Evolutionary conservation across 257 asterid species (phyloP).

Genomic region (Henckelia pumila): DNA sequence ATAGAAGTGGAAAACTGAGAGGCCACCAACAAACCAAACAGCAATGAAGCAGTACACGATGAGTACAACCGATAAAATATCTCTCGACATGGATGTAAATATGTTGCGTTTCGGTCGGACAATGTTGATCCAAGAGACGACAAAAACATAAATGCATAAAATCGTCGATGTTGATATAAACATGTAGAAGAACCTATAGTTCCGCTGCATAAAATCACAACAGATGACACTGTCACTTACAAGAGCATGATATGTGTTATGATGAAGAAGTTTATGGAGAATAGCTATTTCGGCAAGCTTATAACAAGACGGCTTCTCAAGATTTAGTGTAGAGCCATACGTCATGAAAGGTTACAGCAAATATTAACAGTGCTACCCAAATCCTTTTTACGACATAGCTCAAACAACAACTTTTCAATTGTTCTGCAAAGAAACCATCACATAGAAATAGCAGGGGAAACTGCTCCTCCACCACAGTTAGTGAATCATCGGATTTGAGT

Average conservation of each 20-base stretch:
- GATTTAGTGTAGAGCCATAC: background rate
- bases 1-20: slow-evolving; percentile 75
- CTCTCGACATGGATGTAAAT: slow-evolving; percentile 53
- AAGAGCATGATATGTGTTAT: background rate
- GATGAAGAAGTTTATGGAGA: background rate
- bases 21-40: slow-evolving; percentile 93
- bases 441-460: no score
- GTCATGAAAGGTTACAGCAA: background rate
- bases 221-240: slow-evolving; percentile 20
- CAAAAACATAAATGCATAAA: slow-evolving; percentile 62
- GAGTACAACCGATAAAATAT: slow-evolving; percentile 66
- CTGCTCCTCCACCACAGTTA: no score
- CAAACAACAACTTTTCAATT: no score
- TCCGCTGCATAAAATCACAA: slow-evolving; percentile 58
- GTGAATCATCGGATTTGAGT: background rate
- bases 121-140: slow-evolving; percentile 61
- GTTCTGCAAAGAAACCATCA: no score
- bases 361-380: background rate
- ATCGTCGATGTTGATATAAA: slow-evolving; percentile 74
- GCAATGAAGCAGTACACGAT: slow-evolving; percentile 77
- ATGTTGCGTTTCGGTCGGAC: slow-evolving; percentile 43
- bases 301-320: slow-evolving; percentile 3
- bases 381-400: background rate
- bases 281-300: background rate
- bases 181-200: slow-evolving; percentile 83